phyloP scores from a whole-genome alignment of 805 yeast genomes.

The Grigorovia jiainica region DNA sequence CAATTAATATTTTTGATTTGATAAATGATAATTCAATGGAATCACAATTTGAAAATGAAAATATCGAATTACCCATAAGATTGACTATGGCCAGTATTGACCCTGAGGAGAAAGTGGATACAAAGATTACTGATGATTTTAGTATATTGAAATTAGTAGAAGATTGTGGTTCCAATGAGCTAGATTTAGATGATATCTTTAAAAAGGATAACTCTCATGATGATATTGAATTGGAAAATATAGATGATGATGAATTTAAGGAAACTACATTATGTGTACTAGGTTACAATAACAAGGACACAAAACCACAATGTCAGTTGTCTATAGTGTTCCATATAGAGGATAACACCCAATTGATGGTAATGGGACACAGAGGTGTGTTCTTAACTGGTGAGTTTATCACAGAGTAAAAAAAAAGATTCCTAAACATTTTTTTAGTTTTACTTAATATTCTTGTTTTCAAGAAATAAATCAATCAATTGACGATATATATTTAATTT shows the following conservation, averaged over 20 bases:
- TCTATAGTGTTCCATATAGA: slow-evolving; percentile 33
- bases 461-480: too few species aligned
- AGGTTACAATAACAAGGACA: background rate
- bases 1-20: background rate
- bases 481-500: too few species aligned
- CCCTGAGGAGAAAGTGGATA: slow-evolving; percentile 49
- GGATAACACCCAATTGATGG: slow-evolving; percentile 84
- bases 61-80: background rate
- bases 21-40: background rate
- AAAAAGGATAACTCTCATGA: slow-evolving; percentile 38
- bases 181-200: slow-evolving; percentile 35
- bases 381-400: slow-evolving; percentile 88
- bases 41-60: background rate
- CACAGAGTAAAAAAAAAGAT: too few species aligned
- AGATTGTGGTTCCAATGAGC: background rate
- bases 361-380: slow-evolving; percentile 83
- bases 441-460: too few species aligned
- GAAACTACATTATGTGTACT: slow-evolving; percentile 47
- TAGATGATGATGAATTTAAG: slow-evolving; percentile 60
- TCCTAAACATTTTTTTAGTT: too few species aligned
- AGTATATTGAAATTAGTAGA: background rate
- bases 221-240: slow-evolving; percentile 39
- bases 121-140: background rate
- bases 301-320: background rate
- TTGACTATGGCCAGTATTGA: slow-evolving; percentile 68